Percentiles rank a stretch among this genome's conserved stretches.
These are phyloP conservation scores for Wickerhamomyces tratensis DNA, from an alignment of 805 yeast genomes.

Conservation along the genomic window DNA sequence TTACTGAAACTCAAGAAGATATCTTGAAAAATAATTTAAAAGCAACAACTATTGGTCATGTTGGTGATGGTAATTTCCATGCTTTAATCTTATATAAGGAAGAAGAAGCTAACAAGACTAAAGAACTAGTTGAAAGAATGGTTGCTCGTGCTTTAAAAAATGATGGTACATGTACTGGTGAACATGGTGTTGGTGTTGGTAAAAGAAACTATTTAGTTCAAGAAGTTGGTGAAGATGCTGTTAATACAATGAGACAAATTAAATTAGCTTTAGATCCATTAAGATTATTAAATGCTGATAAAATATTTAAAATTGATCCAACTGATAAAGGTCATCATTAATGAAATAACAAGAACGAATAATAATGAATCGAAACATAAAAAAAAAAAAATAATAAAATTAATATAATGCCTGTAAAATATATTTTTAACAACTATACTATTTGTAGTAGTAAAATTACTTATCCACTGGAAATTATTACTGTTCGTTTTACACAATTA, in stretches of 20 bases:
- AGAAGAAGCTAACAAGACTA: conserved; percentile 35
- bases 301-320: conserved; percentile 64
- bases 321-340: conserved; percentile 33
- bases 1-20: conserved; percentile 51
- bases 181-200: conserved; percentile 80
- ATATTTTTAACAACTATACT: too few species aligned
- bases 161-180: conserved; percentile 84
- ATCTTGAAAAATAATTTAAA: conserved; percentile 40
- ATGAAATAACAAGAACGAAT: too few species aligned
- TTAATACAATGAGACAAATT: conserved; percentile 63
- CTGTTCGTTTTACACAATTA: too few species aligned
- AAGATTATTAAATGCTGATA: conserved; percentile 69
- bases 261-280: conserved; percentile 70
- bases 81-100: conserved; percentile 52
- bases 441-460: too few species aligned
- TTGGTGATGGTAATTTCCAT: conserved; percentile 81
- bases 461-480: too few species aligned
- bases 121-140: conserved; percentile 47
- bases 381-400: too few species aligned
- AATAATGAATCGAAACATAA: too few species aligned
- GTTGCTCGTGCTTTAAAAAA: conserved; percentile 53
- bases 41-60: conserved; percentile 66
- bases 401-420: too few species aligned
- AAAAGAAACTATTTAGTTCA: conserved; percentile 49
- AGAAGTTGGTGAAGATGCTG: conserved; percentile 62